phyloP scores from a whole-genome alignment of 1,284 basidiomycete species.

The Rhizoctonia solani region DNA sequence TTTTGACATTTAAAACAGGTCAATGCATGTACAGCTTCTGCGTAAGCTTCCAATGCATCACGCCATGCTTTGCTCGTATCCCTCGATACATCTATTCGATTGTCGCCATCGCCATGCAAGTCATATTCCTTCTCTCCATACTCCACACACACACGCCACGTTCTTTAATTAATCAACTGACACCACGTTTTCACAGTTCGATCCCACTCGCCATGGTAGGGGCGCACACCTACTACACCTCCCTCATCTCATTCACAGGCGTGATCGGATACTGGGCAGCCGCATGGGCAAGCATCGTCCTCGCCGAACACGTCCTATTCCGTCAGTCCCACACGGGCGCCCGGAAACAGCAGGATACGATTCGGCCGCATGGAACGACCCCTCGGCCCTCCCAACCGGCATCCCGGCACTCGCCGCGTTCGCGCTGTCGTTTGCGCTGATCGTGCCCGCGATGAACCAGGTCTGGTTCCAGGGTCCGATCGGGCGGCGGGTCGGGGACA shows the following conservation, averaged over 20 bases:
- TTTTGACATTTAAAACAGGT: conserved; percentile 53
- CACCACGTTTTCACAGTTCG: conserved; percentile 46
- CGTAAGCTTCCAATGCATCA: conserved; percentile 76
- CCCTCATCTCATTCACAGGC: conserved; percentile 69
- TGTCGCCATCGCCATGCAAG: conserved; percentile 69
- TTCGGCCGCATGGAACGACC: conserved; percentile 57
- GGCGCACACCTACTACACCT: conserved; percentile 64
- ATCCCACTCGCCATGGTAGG: conserved; percentile 73
- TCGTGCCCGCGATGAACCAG: conserved; percentile 72
- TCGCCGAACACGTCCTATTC: conserved; percentile 67
- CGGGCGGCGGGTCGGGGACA: conserved; percentile 64
- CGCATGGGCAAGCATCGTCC: conserved; percentile 61
- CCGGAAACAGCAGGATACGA: too few relatives aligned
- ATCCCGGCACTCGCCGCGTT: conserved; percentile 60
- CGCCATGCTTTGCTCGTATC: conserved; percentile 64
- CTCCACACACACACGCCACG: not conserved
- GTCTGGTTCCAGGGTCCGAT: conserved; percentile 74
- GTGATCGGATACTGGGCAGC: conserved; percentile 75
- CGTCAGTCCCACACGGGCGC: conserved; percentile 56
- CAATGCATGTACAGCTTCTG: conserved; percentile 76
- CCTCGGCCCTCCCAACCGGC: conserved; percentile 61
- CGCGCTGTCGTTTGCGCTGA: conserved; percentile 57
- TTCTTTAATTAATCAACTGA: not conserved
- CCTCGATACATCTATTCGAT: conserved; percentile 88
- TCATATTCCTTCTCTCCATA: not conserved